Percentiles rank a stretch among this genome's conserved stretches.
Evolutionary conservation across 2,329 filamentous ascomycete species (phyloP).

Genomic region (Septoria linicola): DNA sequence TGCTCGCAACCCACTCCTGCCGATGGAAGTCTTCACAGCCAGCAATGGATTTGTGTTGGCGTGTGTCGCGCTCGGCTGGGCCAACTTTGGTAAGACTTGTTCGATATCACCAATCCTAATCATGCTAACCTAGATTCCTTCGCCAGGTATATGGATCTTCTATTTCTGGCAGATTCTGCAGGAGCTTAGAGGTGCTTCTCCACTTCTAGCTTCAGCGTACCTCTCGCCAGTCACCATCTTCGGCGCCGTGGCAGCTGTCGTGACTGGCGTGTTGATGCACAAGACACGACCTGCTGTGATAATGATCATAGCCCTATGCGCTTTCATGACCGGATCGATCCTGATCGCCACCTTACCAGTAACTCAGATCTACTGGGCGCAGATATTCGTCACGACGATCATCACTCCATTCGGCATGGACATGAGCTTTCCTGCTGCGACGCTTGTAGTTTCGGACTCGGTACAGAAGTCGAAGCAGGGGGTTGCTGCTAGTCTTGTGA

Average conservation of each 20-base stretch:
- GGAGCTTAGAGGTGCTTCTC: conserved; percentile 42
- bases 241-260: conserved; percentile 49
- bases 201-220: conserved; percentile 49
- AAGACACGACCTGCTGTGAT: conserved; percentile 35
- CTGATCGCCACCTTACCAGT: conserved; percentile 50
- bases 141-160: conserved; percentile 19
- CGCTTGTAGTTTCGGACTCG: conserved; percentile 58
- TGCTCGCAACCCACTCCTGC: conserved; percentile 27
- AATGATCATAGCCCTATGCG: conserved; percentile 42
- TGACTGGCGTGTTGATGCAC: conserved; percentile 35
- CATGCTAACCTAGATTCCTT: conserved; percentile 26
- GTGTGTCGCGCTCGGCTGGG: conserved; percentile 34
- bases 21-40: conserved; percentile 31
- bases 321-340: conserved; percentile 45
- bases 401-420: conserved; percentile 58
- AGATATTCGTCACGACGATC: conserved; percentile 59
- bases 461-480: conserved; percentile 51
- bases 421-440: conserved; percentile 64
- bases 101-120: conserved; percentile 16
- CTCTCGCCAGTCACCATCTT: conserved; percentile 48
- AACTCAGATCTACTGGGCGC: conserved; percentile 62
- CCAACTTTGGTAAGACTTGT: conserved; percentile 32
- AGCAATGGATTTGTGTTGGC: conserved; percentile 33
- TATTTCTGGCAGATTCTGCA: conserved; percentile 51
- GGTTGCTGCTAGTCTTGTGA: conserved; percentile 57